These are phyloP conservation scores for Globisporangium parvum DNA, from an alignment of 352 stramenopile genomes.

Conservation along the genomic window DNA sequence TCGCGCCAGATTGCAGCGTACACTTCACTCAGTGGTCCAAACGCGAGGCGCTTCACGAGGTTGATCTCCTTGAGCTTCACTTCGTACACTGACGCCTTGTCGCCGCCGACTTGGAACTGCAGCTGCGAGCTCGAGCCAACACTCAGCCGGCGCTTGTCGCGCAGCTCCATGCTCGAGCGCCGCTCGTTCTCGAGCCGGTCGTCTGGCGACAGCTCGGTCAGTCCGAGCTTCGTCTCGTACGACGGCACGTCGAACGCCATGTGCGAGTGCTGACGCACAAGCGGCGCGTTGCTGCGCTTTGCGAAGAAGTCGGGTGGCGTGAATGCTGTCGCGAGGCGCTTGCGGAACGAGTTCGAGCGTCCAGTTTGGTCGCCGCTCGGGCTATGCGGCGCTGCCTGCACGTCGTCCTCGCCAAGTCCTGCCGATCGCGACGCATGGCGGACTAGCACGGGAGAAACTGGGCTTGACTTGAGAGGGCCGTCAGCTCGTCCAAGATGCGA, in stretches of 20 bases:
- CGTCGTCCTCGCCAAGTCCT: not conserved
- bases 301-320: slow-evolving; percentile 1
- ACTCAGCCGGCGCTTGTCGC: slow-evolving; percentile 56
- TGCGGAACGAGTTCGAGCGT: slow-evolving; percentile 15
- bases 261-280: slow-evolving; percentile 18
- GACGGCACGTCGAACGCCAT: slow-evolving; percentile 50
- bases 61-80: slow-evolving; percentile 74
- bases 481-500: too few species aligned
- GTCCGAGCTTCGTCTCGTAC: slow-evolving; percentile 46
- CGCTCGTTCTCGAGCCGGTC: slow-evolving; percentile 59
- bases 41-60: slow-evolving; percentile 66
- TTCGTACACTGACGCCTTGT: slow-evolving; percentile 71
- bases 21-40: slow-evolving; percentile 61
- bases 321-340: slow-evolving; percentile 13
- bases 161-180: slow-evolving; percentile 42
- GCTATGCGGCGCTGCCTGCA: too few species aligned
- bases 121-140: slow-evolving; percentile 48
- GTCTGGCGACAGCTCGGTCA: slow-evolving; percentile 47
- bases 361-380: not conserved
- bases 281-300: slow-evolving; percentile 3
- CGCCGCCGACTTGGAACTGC: slow-evolving; percentile 64
- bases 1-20: slow-evolving; percentile 75
- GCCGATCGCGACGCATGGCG: not conserved
- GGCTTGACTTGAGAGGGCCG: slow-evolving; percentile 1
- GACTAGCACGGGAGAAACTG: not conserved